Evolutionary conservation across 495 filamentous ascomycete species (phyloP).

Genomic region (Daldinia caldariorum): DNA sequence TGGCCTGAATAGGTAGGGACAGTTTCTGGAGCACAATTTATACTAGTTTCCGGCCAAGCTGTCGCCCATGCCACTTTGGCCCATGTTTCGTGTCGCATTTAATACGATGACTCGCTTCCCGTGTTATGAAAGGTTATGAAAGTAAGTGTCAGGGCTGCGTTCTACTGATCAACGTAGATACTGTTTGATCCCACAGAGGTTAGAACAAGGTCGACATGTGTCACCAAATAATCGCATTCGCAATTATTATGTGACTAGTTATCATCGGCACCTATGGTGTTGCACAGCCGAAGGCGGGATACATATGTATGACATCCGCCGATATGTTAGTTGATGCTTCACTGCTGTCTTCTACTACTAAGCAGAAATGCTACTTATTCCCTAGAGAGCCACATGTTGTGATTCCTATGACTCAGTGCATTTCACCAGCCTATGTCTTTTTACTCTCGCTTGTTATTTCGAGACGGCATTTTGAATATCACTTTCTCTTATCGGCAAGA

Average conservation of each 20-base stretch:
- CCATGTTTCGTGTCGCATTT: conserved; percentile 26
- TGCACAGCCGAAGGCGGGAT: conserved; percentile 34
- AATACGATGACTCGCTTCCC: conserved; percentile 24
- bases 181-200: conserved; percentile 39
- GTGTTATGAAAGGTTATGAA: conserved; percentile 39
- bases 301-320: conserved; percentile 29
- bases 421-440: not conserved
- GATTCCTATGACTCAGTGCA: not conserved
- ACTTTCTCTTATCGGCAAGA: conserved; percentile 32
- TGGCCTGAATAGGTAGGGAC: conserved; percentile 18
- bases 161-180: conserved; percentile 18
- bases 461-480: conserved; percentile 12
- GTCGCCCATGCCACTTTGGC: conserved; percentile 19
- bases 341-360: conserved; percentile 5
- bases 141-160: conserved; percentile 21
- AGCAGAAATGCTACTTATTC: not conserved
- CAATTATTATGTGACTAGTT: conserved; percentile 4
- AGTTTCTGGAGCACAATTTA: conserved; percentile 3
- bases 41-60: conserved; percentile 7
- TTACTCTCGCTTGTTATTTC: not conserved
- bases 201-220: conserved; percentile 31
- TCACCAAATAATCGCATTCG: conserved; percentile 25
- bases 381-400: not conserved
- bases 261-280: conserved; percentile 19
- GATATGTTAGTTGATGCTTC: not conserved